Base-by-base conservation (phyloP, 108 stramenopile species). In the Nannochloropsis gaditana region DNA sequence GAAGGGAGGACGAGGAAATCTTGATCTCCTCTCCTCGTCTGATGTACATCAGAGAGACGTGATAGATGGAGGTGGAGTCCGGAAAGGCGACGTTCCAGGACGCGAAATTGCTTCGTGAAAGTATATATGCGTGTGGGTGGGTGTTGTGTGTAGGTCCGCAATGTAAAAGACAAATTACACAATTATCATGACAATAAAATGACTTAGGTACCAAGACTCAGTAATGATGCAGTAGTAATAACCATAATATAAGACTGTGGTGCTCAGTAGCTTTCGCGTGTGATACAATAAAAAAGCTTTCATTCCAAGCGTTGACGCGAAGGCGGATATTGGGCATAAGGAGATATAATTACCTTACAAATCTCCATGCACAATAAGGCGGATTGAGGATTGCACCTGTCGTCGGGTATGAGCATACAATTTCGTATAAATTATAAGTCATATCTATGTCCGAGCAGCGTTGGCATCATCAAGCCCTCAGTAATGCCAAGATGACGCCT, bases 81-180 rank as follows among this genome's bases (percentile, higher is more conserved):
- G 84, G 84, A 2, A 84, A 84, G 45, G 84, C 84, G 21, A 84
- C 84, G 50, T 84, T 84, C 84, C 84, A 84, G 21, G 84, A 45
- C 45, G 84, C 17, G 21, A 41, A 50, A 41, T 21, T 15, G 47
- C 47, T 41, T 21, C 19, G 19, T 42, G 44, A 31, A 11, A 44
- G 82, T 19, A 44, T 44, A 44, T 83, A 83, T 44, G n/a, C 19
- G 43, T 83, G 44, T 31, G 31, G 31, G 47, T 73, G 59, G 8
- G 59, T 3, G 15, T 4, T 2, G 59, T 73, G 59, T 6, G n/a
- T 6, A 73, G 0, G 59, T 6, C 3, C 19, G 59, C n/a, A 2
- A 73, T 73, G 15, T 73, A 8, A n/a, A n/a, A 8, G 6, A 73
- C 15, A 73, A n/a, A 31, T 31, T 31, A 31, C 31, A 31, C 31